These are phyloP conservation scores for Eucalyptus coolabah DNA, from an alignment of 345 rosid genomes.

Conservation along the genomic window DNA sequence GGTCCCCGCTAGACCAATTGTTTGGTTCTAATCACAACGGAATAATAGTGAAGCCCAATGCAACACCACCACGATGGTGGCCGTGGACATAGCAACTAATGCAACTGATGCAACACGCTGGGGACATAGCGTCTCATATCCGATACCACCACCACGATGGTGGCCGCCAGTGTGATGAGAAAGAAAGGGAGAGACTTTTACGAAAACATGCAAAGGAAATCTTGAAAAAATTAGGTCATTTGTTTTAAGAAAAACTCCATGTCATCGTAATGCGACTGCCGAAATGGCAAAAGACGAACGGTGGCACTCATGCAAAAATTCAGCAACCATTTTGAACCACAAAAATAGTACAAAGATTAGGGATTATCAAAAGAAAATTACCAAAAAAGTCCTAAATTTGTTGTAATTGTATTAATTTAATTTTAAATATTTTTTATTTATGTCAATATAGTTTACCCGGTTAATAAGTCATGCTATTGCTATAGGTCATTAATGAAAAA, in stretches of 20 bases:
- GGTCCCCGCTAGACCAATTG: neutral
- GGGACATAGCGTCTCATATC: neutral
- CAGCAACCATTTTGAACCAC: neutral
- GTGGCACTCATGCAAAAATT: neutral
- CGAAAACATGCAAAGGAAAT: neutral
- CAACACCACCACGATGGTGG: neutral
- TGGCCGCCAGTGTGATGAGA: neutral
- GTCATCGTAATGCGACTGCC: neutral
- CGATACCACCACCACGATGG: neutral
- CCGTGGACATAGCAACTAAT: too few species aligned
- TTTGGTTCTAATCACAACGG: neutral
- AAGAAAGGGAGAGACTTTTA: neutral
- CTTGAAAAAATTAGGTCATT: neutral
- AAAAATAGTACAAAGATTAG: neutral
- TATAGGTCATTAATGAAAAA: neutral
- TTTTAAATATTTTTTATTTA: too few species aligned
- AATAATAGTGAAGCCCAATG: neutral
- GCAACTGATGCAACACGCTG: neutral
- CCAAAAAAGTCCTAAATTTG: accelerated
- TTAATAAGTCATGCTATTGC: too few species aligned
- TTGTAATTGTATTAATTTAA: too few species aligned
- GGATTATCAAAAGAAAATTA: neutral
- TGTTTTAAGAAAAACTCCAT: neutral
- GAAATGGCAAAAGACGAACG: neutral
- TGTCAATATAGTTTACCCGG: accelerated